These are phyloP conservation scores for Leccinum sublutescens DNA, from an alignment of 768 basidiomycete genomes.

Conservation along the genomic window DNA sequence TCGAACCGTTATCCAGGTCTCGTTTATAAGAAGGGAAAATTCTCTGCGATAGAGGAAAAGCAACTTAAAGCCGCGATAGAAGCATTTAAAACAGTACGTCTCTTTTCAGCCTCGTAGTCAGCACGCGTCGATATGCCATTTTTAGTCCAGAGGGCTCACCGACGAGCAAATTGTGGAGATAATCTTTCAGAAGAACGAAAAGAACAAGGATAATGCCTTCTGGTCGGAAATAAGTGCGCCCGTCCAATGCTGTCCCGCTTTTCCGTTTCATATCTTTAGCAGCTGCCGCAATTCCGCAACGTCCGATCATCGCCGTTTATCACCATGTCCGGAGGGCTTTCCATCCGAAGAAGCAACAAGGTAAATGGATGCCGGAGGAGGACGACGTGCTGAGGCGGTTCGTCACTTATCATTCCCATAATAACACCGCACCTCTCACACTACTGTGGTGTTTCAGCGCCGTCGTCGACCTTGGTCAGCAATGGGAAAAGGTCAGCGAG, in stretches of 20 bases:
- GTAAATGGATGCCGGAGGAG: conserved; percentile 67
- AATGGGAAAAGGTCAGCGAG: conserved; percentile 77
- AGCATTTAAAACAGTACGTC: conserved; percentile 54
- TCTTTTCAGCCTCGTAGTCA: not conserved
- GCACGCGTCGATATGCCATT: conserved; percentile 3
- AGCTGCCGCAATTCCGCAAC: conserved; percentile 71
- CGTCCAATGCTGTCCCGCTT: not conserved
- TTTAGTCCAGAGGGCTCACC: conserved; percentile 50
- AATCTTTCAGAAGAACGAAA: conserved; percentile 67
- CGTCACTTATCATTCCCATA: conserved; percentile 21
- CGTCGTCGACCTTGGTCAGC: conserved; percentile 64
- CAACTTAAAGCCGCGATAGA: conserved; percentile 66
- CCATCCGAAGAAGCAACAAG: conserved; percentile 69
- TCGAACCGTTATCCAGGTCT: conserved; percentile 47
- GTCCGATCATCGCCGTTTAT: conserved; percentile 82
- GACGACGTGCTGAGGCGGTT: conserved; percentile 65
- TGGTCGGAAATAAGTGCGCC: conserved; percentile 78
- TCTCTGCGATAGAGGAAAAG: conserved; percentile 74
- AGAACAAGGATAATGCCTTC: conserved; percentile 61
- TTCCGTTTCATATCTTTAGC: conserved; percentile 9
- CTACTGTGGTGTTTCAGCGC: conserved; percentile 45
- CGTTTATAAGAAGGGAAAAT: conserved; percentile 87
- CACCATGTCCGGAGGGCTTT: conserved; percentile 71
- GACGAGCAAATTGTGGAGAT: conserved; percentile 57
- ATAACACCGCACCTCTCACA: conserved; percentile 4